These are phyloP conservation scores for Blastobotrys peoriensis DNA, from an alignment of 805 yeast species.

Conservation along the genomic window DNA sequence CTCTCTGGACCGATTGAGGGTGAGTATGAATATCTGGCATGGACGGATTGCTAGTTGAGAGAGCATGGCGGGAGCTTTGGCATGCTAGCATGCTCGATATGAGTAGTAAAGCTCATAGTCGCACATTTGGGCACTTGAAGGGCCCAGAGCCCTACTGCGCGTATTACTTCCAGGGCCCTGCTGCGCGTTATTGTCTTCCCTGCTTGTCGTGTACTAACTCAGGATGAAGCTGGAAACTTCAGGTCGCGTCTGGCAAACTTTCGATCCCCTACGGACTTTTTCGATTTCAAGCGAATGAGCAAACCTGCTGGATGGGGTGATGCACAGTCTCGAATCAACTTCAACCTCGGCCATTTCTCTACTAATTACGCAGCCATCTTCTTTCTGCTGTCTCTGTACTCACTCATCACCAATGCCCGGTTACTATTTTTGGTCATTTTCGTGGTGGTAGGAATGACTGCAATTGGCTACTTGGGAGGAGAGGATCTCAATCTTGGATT, in stretches of 20 bases:
- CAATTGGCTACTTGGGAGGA: conserved; percentile 75
- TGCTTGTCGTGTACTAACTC: not conserved
- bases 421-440: conserved; percentile 74
- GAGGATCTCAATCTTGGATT: conserved; percentile 67
- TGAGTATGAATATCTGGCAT: conserved; percentile 21
- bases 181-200: not conserved
- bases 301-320: conserved; percentile 89
- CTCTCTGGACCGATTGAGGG: conserved; percentile 44
- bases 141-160: not conserved
- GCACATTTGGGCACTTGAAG: not conserved
- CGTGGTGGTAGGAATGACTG: conserved; percentile 66
- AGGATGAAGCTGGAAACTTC: conserved; percentile 28
- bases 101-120: not conserved
- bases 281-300: conserved; percentile 81
- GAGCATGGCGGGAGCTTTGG: no score
- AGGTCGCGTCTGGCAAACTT: conserved; percentile 63
- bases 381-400: conserved; percentile 68
- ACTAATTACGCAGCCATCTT: conserved; percentile 79
- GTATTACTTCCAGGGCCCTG: not conserved
- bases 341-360: conserved; percentile 79
- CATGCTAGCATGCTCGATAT: no score
- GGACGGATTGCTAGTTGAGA: no score
- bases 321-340: conserved; percentile 79
- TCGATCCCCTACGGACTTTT: conserved; percentile 89
- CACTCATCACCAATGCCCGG: conserved; percentile 78